Base-by-base conservation (phyloP, 306 rosid genomes). In the Glycine tomentella region DNA sequence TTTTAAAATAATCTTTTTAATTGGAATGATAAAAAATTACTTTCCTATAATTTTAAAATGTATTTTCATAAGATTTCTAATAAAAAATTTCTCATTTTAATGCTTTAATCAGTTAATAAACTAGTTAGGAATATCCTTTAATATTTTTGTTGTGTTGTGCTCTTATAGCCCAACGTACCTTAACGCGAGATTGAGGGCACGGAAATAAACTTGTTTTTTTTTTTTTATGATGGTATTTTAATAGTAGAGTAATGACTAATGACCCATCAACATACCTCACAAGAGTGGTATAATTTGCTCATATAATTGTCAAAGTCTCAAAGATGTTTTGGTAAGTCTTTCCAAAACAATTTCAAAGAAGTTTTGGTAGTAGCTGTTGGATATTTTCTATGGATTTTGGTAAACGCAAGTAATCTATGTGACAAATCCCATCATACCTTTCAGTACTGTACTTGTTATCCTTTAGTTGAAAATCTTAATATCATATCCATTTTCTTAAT, bases 311-410 rank as follows among this genome's bases (percentile, higher is more conserved):
- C 31, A 25, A 25, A 25, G 31, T 25, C 1, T 2, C 31, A 25
- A 25, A 25, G 31, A 25, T 25, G 2, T 48, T 78, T 78, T 77
- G 85, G 78, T 56, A 53, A 40, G 62, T 80, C 77, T 67, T 84
- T 68, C 16, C 76, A 46, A 38, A 67, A 49, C 65, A 36, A 80
- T 56, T 62, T 62, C 72, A 66, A 25, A 25, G 31, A 83, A 64
- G 86, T 64, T 34, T 74, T 11, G 82, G 46, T 46, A 3, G 72
- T 84, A 4, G 65, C 79, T 76, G 69, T 58, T 59, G 42, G 8
- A 5, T 80, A 48, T 36, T 71, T 70, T 49, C 69, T 56, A 46
- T 64, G 33, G 62, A 56, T 69, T 61, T 40, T 62, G 75, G 78
- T 70, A 58, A 16, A 61, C 17, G 10, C 31, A 25, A 25, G 31